Evolutionary conservation across 495 filamentous ascomycete genomes (phyloP).

Genomic region (Penicillium simplicissimum): DNA sequence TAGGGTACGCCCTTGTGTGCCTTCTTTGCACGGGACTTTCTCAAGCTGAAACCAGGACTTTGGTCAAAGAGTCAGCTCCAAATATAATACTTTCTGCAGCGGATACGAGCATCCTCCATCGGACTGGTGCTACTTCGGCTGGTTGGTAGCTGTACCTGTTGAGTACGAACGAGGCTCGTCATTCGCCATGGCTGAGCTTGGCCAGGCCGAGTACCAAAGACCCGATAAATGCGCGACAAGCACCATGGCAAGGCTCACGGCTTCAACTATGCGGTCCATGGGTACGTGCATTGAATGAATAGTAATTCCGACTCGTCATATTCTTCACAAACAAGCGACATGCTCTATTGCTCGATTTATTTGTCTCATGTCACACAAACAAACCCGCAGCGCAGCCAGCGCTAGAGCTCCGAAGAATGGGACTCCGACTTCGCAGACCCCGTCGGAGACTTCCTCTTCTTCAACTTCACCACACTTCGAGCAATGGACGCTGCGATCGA

Average conservation of each 20-base stretch:
- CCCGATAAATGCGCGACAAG: constrained; percentile 6
- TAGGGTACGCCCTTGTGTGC: constrained; percentile 24
- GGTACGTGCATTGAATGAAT: background rate
- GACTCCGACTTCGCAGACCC: constrained; percentile 25
- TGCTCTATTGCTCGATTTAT: background rate
- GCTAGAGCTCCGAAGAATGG: constrained; percentile 5
- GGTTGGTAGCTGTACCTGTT: background rate
- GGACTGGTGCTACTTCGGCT: background rate
- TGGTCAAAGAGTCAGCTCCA: constrained; percentile 13
- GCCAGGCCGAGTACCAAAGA: constrained; percentile 18
- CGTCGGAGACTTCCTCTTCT: constrained; percentile 12
- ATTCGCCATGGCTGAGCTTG: constrained; percentile 3
- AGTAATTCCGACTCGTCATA: background rate
- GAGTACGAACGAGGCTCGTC: constrained; percentile 3
- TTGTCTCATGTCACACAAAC: background rate
- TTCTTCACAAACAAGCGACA: background rate
- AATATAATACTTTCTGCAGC: background rate
- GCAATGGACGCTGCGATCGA: constrained; percentile 90
- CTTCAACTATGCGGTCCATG: background rate
- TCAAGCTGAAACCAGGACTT: constrained; percentile 13
- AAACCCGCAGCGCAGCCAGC: background rate
- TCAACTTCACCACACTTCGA: constrained; percentile 6
- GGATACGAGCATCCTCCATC: background rate
- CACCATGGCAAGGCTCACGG: background rate
- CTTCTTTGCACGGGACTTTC: constrained; percentile 12